Percentiles rank a stretch among this genome's conserved stretches.
These are phyloP conservation scores for Beauveria varroae DNA, from an alignment of 2,329 filamentous ascomycete genomes.

Conservation along the genomic window DNA sequence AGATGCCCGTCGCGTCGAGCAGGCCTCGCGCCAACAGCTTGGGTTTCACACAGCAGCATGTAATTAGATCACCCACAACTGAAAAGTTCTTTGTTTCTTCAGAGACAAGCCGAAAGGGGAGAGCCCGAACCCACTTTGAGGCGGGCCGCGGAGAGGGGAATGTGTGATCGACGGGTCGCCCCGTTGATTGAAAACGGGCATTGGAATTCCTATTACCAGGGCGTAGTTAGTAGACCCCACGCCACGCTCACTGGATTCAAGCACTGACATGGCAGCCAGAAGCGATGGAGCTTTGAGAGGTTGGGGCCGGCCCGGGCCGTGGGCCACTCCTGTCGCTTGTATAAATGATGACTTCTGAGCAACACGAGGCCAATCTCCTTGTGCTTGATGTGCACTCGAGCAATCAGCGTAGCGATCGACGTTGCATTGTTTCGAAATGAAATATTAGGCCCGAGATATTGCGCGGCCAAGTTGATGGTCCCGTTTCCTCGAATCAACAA, in stretches of 20 bases:
- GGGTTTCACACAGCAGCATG: neutral
- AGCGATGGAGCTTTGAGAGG: neutral
- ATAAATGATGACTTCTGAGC: neutral
- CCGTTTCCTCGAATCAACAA: neutral
- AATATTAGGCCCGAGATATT: neutral
- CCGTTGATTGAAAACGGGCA: neutral
- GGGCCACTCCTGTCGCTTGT: neutral
- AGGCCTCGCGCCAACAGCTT: conserved; percentile 6
- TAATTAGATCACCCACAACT: neutral
- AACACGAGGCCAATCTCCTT: neutral
- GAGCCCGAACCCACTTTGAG: conserved; percentile 1
- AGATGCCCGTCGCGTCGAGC: neutral
- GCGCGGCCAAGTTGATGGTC: neutral
- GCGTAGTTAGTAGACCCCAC: neutral
- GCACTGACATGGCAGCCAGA: conserved; percentile 1
- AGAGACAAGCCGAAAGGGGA: neutral
- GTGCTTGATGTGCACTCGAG: neutral
- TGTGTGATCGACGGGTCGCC: neutral
- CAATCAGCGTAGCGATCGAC: neutral
- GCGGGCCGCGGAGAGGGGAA: neutral
- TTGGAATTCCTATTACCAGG: neutral
- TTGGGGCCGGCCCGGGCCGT: neutral
- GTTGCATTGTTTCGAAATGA: neutral
- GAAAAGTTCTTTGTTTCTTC: neutral
- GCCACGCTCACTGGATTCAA: neutral